Conservation (phyloP, 768 basidiomycete genomes). For the Suillus placidus region DNA sequence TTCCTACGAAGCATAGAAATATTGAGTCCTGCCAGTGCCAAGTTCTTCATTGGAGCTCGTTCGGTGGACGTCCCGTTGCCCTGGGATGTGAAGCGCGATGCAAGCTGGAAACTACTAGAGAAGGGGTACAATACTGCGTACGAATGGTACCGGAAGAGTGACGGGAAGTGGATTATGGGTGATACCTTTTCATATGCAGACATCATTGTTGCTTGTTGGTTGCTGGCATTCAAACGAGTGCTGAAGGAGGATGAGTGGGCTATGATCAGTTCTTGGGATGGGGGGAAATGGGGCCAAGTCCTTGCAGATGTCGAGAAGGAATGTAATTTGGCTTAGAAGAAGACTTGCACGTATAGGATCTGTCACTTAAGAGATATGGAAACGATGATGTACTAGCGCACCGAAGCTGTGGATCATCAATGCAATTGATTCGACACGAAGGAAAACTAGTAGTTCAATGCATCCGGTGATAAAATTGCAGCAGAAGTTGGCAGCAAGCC, state of each 20-base stretch:
- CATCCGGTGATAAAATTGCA: not conserved
- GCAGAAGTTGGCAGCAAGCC: not conserved
- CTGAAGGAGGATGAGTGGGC: conserved; percentile 29
- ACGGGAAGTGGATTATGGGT: conserved; percentile 35
- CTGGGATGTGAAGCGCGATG: conserved; percentile 40
- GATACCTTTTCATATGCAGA: conserved; percentile 35
- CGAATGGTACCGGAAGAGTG: conserved; percentile 24
- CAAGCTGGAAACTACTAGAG: conserved; percentile 29
- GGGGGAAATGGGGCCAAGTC: conserved; percentile 28
- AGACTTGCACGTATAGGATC: not conserved
- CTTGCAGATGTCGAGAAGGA: conserved; percentile 30
- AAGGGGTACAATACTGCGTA: conserved; percentile 16
- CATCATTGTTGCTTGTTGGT: conserved; percentile 23
- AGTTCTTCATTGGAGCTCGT: conserved; percentile 42
- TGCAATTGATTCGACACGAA: not conserved
- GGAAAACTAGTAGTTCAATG: not conserved
- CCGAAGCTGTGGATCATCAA: not conserved
- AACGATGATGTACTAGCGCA: not conserved
- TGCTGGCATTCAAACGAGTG: conserved; percentile 24
- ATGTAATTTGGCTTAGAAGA: conserved; percentile 20
- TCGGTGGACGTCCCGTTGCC: conserved; percentile 34
- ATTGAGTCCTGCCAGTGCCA: conserved; percentile 38
- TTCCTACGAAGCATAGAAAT: conserved; percentile 27
- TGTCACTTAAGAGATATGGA: not conserved
- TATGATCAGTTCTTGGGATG: conserved; percentile 26